Percentiles rank a stretch among this genome's conserved stretches.
Conservation (phyloP, 225 moss, liverwort and hornwort species). For the Takakia lepidozioides region DNA sequence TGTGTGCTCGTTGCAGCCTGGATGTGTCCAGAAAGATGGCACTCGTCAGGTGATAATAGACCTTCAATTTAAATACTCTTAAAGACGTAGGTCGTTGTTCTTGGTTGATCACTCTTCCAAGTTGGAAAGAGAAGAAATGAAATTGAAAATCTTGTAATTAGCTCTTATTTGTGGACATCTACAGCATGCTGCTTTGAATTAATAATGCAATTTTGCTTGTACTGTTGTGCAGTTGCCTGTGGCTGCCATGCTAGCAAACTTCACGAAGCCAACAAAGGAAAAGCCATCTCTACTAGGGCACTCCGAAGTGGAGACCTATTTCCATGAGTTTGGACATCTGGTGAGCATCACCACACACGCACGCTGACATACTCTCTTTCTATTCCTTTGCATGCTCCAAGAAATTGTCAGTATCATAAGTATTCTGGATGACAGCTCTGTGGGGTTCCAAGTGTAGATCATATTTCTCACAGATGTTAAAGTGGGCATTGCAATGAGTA, state of each 20-base stretch:
- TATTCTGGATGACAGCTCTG: too few species aligned
- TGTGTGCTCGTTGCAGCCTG: constrained; percentile 90
- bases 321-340: constrained; percentile 99
- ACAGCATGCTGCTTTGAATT: too few species aligned
- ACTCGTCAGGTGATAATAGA: constrained; percentile 62
- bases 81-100: too few species aligned
- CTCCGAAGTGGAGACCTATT: constrained; percentile 81
- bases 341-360: constrained; percentile 59
- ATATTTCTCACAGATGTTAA: too few species aligned
- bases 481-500: too few species aligned
- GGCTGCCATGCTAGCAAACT: constrained; percentile 91
- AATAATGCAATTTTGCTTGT: too few species aligned
- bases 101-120: background rate
- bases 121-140: constrained; percentile 5
- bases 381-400: too few species aligned
- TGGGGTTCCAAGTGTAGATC: too few species aligned
- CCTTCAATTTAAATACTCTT: too few species aligned
- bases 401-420: too few species aligned
- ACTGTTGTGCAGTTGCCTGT: constrained; percentile 99
- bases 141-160: background rate
- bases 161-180: too few species aligned
- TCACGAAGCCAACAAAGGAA: constrained; percentile 65
- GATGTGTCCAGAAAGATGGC: constrained; percentile 85
- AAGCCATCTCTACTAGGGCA: constrained; percentile 82
- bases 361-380: too few species aligned